phyloP scores from a whole-genome alignment of 306 rosid species.

The Sechiopsis laciniata region DNA sequence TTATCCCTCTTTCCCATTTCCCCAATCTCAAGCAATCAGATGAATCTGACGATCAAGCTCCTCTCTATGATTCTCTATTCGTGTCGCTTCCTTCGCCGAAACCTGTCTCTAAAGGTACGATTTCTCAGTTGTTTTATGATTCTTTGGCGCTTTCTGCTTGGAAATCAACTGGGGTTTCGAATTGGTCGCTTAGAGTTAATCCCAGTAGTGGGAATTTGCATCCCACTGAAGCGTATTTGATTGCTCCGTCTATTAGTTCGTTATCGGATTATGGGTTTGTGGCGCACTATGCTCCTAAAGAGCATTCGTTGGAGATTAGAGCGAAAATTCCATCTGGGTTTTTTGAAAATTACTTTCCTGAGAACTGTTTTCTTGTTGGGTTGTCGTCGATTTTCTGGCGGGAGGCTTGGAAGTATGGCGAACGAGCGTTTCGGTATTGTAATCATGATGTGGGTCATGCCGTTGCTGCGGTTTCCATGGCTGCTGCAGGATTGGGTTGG shows the following conservation, averaged over 20 bases:
- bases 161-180: conserved; percentile 57
- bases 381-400: conserved; percentile 91
- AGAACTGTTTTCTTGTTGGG: conserved; percentile 55
- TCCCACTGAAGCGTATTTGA: conserved; percentile 77
- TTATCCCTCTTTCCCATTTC: conserved; percentile 57
- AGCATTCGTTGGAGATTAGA: conserved; percentile 74
- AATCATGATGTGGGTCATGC: conserved; percentile 93
- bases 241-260: conserved; percentile 48
- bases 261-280: conserved; percentile 48
- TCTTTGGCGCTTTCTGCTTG: conserved; percentile 88
- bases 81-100: conserved; percentile 56
- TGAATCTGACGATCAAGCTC: conserved; percentile 23
- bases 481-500: conserved; percentile 84
- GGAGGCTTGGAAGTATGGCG: conserved; percentile 94
- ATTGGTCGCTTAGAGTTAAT: conserved; percentile 90
- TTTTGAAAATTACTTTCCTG: conserved; percentile 44
- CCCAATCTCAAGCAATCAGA: conserved; percentile 24
- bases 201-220: conserved; percentile 91
- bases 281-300: conserved; percentile 90
- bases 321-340: conserved; percentile 53
- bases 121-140: conserved; percentile 68
- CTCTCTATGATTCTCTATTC: conserved; percentile 61
- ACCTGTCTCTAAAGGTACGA: conserved; percentile 49
- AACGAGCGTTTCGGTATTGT: conserved; percentile 84
- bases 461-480: conserved; percentile 72